A percentile compares a stretch with the other conserved stretches of the same genome.
Evolutionary conservation across 2,329 filamentous ascomycete genomes (phyloP).

Genomic region (Colletotrichum ledebouriae): DNA sequence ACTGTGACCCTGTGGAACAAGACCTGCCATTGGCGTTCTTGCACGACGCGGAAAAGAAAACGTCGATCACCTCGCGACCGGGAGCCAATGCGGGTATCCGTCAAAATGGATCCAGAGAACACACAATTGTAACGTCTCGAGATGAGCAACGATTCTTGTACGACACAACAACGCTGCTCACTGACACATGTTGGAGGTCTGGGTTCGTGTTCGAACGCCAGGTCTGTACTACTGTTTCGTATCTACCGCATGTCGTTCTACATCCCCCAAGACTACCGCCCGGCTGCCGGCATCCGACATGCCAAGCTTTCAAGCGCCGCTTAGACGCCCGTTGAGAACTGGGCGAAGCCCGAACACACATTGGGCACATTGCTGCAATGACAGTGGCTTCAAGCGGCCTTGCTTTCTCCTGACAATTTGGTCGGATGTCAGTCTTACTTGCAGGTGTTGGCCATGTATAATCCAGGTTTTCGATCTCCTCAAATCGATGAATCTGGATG

Average conservation of each 20-base stretch:
- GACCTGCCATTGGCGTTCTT: background rate
- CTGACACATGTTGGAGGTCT: background rate
- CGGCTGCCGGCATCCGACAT: background rate
- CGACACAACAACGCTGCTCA: background rate
- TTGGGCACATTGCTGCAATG: background rate
- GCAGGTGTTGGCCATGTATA: background rate
- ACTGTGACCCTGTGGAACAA: slow-evolving; percentile 12
- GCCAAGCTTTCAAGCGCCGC: slow-evolving; percentile 10
- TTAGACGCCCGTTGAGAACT: background rate
- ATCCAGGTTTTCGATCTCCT: no score
- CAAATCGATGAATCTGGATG: background rate
- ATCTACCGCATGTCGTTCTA: slow-evolving; percentile 4
- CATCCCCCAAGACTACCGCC: background rate
- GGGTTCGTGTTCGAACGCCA: slow-evolving; percentile 1
- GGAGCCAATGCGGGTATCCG: slow-evolving; percentile 9
- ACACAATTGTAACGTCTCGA: background rate
- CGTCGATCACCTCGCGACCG: background rate
- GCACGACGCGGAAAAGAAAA: background rate
- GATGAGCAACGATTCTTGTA: background rate
- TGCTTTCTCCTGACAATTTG: background rate
- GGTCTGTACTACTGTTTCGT: slow-evolving; percentile 27
- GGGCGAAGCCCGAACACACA: slow-evolving; percentile 1
- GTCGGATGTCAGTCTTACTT: background rate
- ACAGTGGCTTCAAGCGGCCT: background rate
- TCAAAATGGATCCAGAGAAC: slow-evolving; percentile 1